phyloP scores from a whole-genome alignment of 23 red algal species.

The Chondrus crispus region DNA sequence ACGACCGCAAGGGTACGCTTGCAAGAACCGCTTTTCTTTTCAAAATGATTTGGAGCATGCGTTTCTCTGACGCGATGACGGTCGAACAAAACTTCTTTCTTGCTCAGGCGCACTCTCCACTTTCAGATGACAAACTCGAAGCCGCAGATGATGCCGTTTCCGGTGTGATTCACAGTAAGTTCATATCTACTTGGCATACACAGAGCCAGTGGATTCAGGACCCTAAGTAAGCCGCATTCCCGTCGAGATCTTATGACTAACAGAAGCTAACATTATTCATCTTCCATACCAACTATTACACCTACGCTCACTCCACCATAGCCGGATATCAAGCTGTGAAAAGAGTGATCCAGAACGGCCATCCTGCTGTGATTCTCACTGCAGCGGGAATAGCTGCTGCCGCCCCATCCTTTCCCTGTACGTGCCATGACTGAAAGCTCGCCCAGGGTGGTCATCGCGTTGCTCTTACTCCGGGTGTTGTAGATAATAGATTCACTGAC shows the following conservation, averaged over 20 bases:
- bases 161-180: conserved; percentile 61
- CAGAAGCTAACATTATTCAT: too few species aligned
- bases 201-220: too few species aligned
- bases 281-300: too few species aligned
- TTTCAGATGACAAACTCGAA: conserved; percentile 32
- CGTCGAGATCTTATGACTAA: too few species aligned
- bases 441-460: neutral
- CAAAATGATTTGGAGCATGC: too few species aligned
- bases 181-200: too few species aligned
- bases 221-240: too few species aligned
- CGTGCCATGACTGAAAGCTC: neutral
- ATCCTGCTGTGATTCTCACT: conserved; percentile 53
- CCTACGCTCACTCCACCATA: too few species aligned
- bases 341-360: conserved; percentile 17
- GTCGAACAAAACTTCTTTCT: too few species aligned
- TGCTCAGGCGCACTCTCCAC: conserved; percentile 29
- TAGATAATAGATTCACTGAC: neutral
- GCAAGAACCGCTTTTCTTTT: too few species aligned
- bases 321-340: conserved; percentile 43
- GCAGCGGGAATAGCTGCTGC: conserved; percentile 14
- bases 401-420: conserved; percentile 54
- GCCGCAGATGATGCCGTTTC: conserved; percentile 53
- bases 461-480: neutral
- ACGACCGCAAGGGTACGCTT: too few species aligned
- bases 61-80: too few species aligned